These are phyloP conservation scores for Jatropha curcas DNA, from an alignment of 345 rosid genomes.

Conservation along the genomic window DNA sequence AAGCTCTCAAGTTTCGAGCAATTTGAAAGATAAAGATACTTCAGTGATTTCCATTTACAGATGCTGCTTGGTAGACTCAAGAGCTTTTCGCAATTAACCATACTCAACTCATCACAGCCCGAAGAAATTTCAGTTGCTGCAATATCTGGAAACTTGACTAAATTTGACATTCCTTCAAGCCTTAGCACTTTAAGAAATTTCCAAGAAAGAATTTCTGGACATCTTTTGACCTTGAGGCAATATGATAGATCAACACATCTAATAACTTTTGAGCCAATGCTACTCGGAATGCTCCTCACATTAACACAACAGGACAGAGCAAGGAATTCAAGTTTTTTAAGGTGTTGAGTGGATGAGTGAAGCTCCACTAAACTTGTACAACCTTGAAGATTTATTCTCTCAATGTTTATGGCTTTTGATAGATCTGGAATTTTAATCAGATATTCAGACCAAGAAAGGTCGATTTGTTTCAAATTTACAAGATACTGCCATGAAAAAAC, in stretches of 20 bases:
- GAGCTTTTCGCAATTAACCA: not conserved
- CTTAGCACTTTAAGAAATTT: not conserved
- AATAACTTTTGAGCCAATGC: not conserved
- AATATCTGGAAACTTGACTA: constrained; percentile 7
- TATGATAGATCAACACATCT: not conserved
- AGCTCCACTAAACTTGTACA: not conserved
- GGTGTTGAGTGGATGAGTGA: constrained; percentile 6
- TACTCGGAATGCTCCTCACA: not conserved
- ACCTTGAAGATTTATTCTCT: not conserved
- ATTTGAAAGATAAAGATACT: not conserved
- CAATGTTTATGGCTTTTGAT: not conserved
- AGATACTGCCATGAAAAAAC: not conserved
- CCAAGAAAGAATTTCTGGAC: constrained; percentile 8
- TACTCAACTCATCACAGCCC: not conserved
- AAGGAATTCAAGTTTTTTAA: not conserved
- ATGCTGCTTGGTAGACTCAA: constrained; percentile 1
- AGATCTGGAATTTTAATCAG: constrained; percentile 9
- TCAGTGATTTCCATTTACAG: not conserved
- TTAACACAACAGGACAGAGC: not conserved
- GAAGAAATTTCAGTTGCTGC: not conserved
- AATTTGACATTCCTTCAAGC: not conserved
- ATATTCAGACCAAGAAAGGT: not conserved
- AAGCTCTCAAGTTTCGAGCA: not conserved
- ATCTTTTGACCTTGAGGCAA: not conserved
- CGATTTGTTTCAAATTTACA: not conserved